Evolutionary conservation across 2,329 filamentous ascomycete genomes (phyloP).

Genomic region (Aspergillus jensenii): DNA sequence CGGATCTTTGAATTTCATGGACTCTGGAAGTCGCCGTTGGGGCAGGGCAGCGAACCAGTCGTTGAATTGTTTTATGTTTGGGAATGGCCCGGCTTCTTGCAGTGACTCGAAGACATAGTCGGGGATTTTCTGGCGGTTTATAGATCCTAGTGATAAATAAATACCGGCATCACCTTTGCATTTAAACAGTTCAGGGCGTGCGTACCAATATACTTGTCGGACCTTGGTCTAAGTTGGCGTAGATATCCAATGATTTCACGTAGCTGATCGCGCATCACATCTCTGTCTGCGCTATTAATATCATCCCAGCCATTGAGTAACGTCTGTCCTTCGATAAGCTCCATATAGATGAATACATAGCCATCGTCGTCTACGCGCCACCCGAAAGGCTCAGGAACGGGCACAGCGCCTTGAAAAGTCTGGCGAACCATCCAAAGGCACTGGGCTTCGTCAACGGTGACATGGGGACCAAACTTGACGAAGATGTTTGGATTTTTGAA

Average conservation of each 20-base stretch:
- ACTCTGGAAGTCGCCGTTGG: slow-evolving; percentile 11
- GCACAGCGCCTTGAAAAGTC: slow-evolving; percentile 22
- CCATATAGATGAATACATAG: slow-evolving; percentile 34
- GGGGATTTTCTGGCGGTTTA: slow-evolving; percentile 12
- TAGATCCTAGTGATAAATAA: slow-evolving; percentile 17
- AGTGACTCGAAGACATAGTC: slow-evolving; percentile 24
- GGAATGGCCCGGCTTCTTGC: slow-evolving; percentile 20
- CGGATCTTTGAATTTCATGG: slow-evolving; percentile 17
- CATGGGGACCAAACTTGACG: slow-evolving; percentile 25
- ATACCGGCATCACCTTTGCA: not conserved
- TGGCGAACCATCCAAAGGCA: slow-evolving; percentile 24
- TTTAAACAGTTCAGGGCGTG: not conserved
- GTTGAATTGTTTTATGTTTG: slow-evolving; percentile 24
- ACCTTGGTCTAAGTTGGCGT: slow-evolving; percentile 20
- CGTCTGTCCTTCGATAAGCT: slow-evolving; percentile 28
- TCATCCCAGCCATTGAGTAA: slow-evolving; percentile 26
- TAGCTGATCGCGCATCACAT: slow-evolving; percentile 18
- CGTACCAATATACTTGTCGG: slow-evolving; percentile 24
- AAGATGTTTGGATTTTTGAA: slow-evolving; percentile 21
- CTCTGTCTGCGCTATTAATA: slow-evolving; percentile 14
- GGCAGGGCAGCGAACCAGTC: slow-evolving; percentile 28
- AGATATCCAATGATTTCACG: slow-evolving; percentile 16
- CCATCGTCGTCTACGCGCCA: slow-evolving; percentile 26
- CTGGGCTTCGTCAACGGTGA: slow-evolving; percentile 23
- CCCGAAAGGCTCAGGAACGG: slow-evolving; percentile 40